Percentiles rank a stretch among this genome's conserved stretches.
phyloP scores from a whole-genome alignment of 2,329 filamentous ascomycete species.

The Fusarium irregulare region DNA sequence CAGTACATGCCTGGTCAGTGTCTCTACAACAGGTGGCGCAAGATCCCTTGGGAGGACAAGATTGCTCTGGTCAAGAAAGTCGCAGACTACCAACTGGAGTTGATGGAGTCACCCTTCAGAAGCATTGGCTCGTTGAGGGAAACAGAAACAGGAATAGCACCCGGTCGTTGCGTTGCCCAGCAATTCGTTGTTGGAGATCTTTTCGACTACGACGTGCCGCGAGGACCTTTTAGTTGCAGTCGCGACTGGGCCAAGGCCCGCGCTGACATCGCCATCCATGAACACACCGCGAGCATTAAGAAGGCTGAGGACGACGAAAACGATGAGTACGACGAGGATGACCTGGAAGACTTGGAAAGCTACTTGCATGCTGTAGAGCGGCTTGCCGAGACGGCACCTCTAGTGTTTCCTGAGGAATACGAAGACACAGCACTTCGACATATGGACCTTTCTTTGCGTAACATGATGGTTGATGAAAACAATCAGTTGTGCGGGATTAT shows the following conservation, averaged over 20 bases:
- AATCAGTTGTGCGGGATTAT: neutral
- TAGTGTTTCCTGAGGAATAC: neutral
- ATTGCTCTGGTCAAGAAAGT: neutral
- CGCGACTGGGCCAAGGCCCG: neutral
- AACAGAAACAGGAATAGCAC: accelerated
- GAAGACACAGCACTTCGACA: neutral
- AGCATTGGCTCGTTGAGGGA: neutral
- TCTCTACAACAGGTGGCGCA: too few relatives aligned
- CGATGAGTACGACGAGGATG: neutral
- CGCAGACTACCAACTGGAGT: neutral
- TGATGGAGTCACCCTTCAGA: neutral
- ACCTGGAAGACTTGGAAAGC: neutral
- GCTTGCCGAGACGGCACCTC: too few relatives aligned
- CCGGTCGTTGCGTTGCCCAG: neutral
- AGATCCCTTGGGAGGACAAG: too few relatives aligned
- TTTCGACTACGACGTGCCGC: neutral
- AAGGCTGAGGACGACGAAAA: neutral
- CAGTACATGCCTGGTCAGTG: neutral
- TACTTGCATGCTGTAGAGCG: too few relatives aligned
- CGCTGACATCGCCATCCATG: neutral
- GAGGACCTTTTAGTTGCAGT: neutral
- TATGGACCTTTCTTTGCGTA: neutral
- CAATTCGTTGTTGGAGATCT: too few relatives aligned
- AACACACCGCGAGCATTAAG: neutral
- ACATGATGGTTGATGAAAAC: neutral